Evolutionary conservation across 495 filamentous ascomycete species (phyloP).

Genomic region (Gamarada debralockiae): DNA sequence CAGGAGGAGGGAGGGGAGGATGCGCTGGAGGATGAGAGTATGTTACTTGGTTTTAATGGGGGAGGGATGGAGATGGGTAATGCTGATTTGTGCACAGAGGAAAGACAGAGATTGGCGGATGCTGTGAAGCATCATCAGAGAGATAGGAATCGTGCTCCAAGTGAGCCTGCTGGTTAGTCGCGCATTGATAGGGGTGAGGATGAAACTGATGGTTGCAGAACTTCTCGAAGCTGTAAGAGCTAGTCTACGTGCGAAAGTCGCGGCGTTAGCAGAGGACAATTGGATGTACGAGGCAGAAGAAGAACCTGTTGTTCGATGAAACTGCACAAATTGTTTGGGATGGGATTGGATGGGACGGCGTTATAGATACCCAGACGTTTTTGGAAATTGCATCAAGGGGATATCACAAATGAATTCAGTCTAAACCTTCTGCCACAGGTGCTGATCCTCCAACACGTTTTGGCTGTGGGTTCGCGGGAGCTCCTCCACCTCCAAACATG

Average conservation of each 20-base stretch:
- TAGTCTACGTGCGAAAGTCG: slow-evolving; percentile 68
- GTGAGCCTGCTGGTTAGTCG: slow-evolving; percentile 61
- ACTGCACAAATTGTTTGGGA: slow-evolving; percentile 1
- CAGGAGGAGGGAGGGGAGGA: slow-evolving; percentile 39
- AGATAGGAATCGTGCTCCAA: slow-evolving; percentile 58
- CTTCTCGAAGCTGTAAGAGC: slow-evolving; percentile 66
- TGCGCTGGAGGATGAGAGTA: slow-evolving; percentile 33
- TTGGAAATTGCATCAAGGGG: not conserved
- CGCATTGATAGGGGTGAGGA: not conserved
- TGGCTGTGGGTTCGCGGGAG: slow-evolving; percentile 36
- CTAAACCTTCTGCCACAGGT: slow-evolving; percentile 49
- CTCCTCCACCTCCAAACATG: slow-evolving; percentile 65
- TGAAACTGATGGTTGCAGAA: slow-evolving; percentile 45
- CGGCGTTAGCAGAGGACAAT: slow-evolving; percentile 73
- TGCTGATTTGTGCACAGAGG: slow-evolving; percentile 27
- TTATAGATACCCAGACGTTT: slow-evolving; percentile 23
- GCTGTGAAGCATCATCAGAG: slow-evolving; percentile 53
- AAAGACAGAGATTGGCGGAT: slow-evolving; percentile 46
- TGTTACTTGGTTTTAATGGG: not conserved
- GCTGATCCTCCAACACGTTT: slow-evolving; percentile 40
- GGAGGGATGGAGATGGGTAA: not conserved
- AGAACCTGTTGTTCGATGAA: slow-evolving; percentile 26
- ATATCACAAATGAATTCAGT: slow-evolving; percentile 27
- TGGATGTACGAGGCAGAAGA: slow-evolving; percentile 88
- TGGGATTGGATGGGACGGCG: slow-evolving; percentile 24